Evolutionary conservation across 2,329 filamentous ascomycete genomes (phyloP).

Genomic region (Stylonectria norvegica): DNA sequence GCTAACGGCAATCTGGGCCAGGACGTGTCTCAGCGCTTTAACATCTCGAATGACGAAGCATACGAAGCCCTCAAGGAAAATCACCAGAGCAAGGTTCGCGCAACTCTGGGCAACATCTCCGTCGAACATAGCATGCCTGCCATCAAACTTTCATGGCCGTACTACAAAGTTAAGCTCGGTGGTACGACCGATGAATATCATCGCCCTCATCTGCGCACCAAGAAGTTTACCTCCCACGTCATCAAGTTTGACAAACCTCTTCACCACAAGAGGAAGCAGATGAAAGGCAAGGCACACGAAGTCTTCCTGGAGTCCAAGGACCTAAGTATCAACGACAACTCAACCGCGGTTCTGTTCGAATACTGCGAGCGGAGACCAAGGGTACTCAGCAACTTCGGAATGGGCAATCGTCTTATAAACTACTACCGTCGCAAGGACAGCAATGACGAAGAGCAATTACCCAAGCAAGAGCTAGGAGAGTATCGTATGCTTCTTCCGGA

Average conservation of each 20-base stretch:
- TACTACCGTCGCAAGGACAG: slow-evolving; percentile 84
- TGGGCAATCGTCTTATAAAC: slow-evolving; percentile 94
- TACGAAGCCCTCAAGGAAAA: slow-evolving; percentile 97
- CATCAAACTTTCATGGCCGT: slow-evolving; percentile 87
- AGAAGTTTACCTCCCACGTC: slow-evolving; percentile 61
- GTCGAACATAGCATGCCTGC: slow-evolving; percentile 94
- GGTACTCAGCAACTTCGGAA: slow-evolving; percentile 92
- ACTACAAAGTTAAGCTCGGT: slow-evolving; percentile 83
- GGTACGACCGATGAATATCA: slow-evolving; percentile 78
- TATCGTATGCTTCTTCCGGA: slow-evolving; percentile 84
- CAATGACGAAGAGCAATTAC: slow-evolving; percentile 69
- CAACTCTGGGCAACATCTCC: slow-evolving; percentile 84
- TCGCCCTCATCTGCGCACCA: slow-evolving; percentile 72
- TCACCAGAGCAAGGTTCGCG: slow-evolving; percentile 91
- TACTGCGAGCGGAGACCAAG: slow-evolving; percentile 93
- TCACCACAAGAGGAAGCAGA: slow-evolving; percentile 74
- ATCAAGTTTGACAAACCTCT: slow-evolving; percentile 71
- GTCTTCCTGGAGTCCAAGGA: slow-evolving; percentile 79
- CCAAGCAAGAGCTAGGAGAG: slow-evolving; percentile 84
- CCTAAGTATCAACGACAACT: slow-evolving; percentile 84
- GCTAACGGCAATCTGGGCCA: slow-evolving; percentile 67
- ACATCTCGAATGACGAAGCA: slow-evolving; percentile 92
- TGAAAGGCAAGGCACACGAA: slow-evolving; percentile 75
- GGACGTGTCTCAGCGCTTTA: slow-evolving; percentile 78
- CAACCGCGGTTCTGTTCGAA: slow-evolving; percentile 81